Evolutionary conservation across 2,329 filamentous ascomycete genomes (phyloP), one percentile per base, ranked within the genome.

Genomic region (Bipolaris sorokiniana): DNA sequence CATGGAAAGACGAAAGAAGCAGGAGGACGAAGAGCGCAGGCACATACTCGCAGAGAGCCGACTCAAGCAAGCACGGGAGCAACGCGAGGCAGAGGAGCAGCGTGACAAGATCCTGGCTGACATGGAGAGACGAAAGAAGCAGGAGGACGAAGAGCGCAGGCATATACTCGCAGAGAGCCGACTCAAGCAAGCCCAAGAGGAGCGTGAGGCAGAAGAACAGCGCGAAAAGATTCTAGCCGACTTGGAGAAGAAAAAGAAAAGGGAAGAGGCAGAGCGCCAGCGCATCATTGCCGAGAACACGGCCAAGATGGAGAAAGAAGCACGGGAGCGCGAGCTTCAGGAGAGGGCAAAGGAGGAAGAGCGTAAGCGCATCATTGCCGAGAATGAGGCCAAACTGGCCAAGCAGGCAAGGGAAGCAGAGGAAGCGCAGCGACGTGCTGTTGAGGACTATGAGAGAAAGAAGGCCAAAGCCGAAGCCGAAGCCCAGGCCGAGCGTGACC

Each of bases 1-100:
- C 52, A 69, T 78, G 47, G 77, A 77, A 51, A 73, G 74, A 53
- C 75, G 74, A 44, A 74, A 76, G 54, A 66, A 58, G n/a, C 68
- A 74, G 54, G 72, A 72, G 55, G 72, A 77, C 36, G 64, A 63
- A 23, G 61, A 66, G n/a, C 54, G 54, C 44, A 28, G 66, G 50
- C 64, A 44, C 10, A 72, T 76, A 44, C 65, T 76, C 28, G 64
- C 64, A 7, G 74, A 76, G 53, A 68, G 73, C 31, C 56, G 61
- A 18, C 40, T 53, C 15, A 60, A 60, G n/a, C 53, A 49, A 28
- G 61, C 61, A 36, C 44, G 20, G 10, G 23, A 45, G 16, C 26
- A 33, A 16, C 42, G 42, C 3, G 65, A 26, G 3, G 62, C 64
- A 41, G 59, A 60, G 18, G 69, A 67, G 26, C 64, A 41, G 68